Percentiles rank a stretch among this genome's conserved stretches.
phyloP scores from a whole-genome alignment of 495 filamentous ascomycete species.

The Xylaria scruposa region DNA sequence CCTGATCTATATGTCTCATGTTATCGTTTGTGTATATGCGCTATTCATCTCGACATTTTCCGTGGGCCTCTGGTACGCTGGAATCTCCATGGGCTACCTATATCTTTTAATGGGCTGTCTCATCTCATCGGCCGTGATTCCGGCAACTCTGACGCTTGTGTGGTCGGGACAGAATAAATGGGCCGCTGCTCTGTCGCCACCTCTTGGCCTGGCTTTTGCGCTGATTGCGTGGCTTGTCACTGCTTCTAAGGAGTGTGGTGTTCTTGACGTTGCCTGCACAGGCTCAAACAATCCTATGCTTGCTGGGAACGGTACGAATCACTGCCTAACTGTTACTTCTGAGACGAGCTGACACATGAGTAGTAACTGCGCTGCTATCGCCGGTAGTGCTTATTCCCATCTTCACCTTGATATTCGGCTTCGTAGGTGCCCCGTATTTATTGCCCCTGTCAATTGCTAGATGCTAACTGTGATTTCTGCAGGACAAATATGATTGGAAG shows the following conservation, averaged over 20 bases:
- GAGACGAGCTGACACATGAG: slow-evolving; percentile 3
- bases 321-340: not conserved
- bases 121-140: slow-evolving; percentile 84
- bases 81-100: slow-evolving; percentile 65
- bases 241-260: slow-evolving; percentile 76
- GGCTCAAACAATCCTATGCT: slow-evolving; percentile 89
- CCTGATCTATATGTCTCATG: slow-evolving; percentile 86
- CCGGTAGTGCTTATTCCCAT: slow-evolving; percentile 81
- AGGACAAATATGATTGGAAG: slow-evolving; percentile 87
- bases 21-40: slow-evolving; percentile 76
- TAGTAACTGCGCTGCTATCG: slow-evolving; percentile 72
- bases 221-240: slow-evolving; percentile 93
- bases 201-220: slow-evolving; percentile 76
- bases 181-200: slow-evolving; percentile 75
- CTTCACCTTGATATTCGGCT: slow-evolving; percentile 62
- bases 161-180: slow-evolving; percentile 87
- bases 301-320: slow-evolving; percentile 69
- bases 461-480: slow-evolving; percentile 5
- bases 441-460: not conserved
- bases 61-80: slow-evolving; percentile 76
- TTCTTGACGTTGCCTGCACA: slow-evolving; percentile 75
- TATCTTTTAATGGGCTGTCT: slow-evolving; percentile 91
- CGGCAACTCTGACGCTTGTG: slow-evolving; percentile 78
- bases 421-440: not conserved
- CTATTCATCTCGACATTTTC: slow-evolving; percentile 85